Percentiles rank a stretch among this genome's conserved stretches.
These are phyloP conservation scores for Oldenlandia corymbosa DNA, from an alignment of 257 asterid genomes.

Conservation along the genomic window DNA sequence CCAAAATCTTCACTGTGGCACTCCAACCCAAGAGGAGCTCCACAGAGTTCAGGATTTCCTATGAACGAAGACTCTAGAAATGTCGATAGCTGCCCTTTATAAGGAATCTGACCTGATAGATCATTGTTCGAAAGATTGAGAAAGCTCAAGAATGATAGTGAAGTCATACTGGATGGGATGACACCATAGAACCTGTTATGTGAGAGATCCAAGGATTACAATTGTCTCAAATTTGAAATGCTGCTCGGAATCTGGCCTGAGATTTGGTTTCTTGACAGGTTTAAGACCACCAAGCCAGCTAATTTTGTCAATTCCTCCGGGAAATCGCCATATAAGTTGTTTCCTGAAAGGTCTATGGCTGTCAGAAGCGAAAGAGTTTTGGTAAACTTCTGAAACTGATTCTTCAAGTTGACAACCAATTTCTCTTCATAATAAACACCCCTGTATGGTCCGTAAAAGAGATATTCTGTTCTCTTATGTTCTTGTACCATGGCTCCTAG, in stretches of 20 bases:
- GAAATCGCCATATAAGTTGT: constrained; percentile 37
- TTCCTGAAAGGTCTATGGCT: constrained; percentile 42
- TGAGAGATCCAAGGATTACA: constrained; percentile 49
- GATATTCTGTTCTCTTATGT: constrained; percentile 22
- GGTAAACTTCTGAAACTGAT: constrained; percentile 34
- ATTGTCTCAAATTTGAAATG: constrained; percentile 32
- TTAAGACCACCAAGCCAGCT: constrained; percentile 31
- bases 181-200: constrained; percentile 33
- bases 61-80: constrained; percentile 30
- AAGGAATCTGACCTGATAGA: constrained; percentile 47
- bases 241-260: constrained; percentile 41
- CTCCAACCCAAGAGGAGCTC: constrained; percentile 28
- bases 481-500: constrained; percentile 38
- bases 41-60: constrained; percentile 45
- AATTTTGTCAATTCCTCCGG: constrained; percentile 34
- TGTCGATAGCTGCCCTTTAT: constrained; percentile 42
- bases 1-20: constrained; percentile 28
- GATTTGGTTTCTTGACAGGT: constrained; percentile 45
- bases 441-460: constrained; percentile 36
- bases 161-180: constrained; percentile 43
- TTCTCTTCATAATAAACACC: constrained; percentile 39
- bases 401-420: constrained; percentile 36
- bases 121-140: constrained; percentile 41
- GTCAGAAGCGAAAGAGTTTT: constrained; percentile 52
- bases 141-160: constrained; percentile 32